Conservation (phyloP, 192 early-diverging fungal species). For the Helicostylum pulchrum region DNA sequence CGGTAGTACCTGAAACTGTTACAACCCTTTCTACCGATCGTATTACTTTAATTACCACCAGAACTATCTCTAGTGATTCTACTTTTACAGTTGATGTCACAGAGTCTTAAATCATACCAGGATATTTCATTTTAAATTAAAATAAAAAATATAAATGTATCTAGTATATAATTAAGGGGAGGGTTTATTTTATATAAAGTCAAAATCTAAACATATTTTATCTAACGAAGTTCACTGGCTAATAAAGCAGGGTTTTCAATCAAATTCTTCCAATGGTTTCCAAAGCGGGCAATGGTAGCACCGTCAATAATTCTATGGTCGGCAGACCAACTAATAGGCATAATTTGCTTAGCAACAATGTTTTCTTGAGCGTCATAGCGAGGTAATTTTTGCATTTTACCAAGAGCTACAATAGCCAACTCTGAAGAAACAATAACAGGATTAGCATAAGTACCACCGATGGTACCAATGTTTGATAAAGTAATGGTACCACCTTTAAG, state of each 20-base stretch:
- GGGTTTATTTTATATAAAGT: no score
- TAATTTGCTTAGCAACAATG: conserved; percentile 71
- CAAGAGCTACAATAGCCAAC: conserved; percentile 89
- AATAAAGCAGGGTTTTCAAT: conserved; percentile 84
- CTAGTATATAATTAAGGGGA: no score
- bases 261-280: conserved; percentile 75
- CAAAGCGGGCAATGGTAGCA: conserved; percentile 93
- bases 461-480: conserved; percentile 91
- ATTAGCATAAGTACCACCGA: conserved; percentile 86
- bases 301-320: conserved; percentile 97
- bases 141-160: no score
- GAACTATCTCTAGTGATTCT: no score
- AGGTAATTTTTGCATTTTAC: conserved; percentile 78
- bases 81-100: no score
- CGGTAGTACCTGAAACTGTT: no score
- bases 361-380: conserved; percentile 64
- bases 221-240: conserved; percentile 56
- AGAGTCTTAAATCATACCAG: no score
- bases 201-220: no score
- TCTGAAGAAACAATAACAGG: conserved; percentile 87
- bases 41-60: no score
- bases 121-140: no score
- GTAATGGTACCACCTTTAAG: conserved; percentile 85
- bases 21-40: no score
- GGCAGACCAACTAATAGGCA: conserved; percentile 87